Base-by-base conservation (phyloP, 2,329 filamentous ascomycete genomes). In the Madurella fahalii region DNA sequence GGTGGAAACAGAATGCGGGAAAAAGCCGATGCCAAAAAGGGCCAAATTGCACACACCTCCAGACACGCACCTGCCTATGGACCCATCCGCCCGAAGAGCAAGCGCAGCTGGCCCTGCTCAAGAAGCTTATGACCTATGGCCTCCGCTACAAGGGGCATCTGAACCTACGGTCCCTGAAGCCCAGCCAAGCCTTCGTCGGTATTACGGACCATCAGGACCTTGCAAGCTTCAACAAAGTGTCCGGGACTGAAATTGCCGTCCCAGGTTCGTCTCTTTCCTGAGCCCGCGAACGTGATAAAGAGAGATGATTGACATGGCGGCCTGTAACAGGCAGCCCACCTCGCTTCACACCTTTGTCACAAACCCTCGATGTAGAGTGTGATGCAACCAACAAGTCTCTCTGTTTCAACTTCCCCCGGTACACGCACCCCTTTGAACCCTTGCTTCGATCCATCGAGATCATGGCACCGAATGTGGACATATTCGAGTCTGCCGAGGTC, bases 151-250 rank as follows among this genome's bases (percentile, higher is more conserved):
- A 13, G 9, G 54, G 53, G 18, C 9, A 5, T 2, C 4, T 52
- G n/a, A 13, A 1, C 4, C 16, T 47, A 9, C 8, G 12, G 13
- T 2, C 2, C 5, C 15, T 51, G 30, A n/a, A 2, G 2, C 4
- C 18, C 8, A 15, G 18, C 16, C 41, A 12, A 4, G 17, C 25
- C 30, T 41, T 20, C 3, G 20, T 58, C 18, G 8, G 17, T n/a
- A 61, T 62, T 13, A 15, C 58, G 11, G 40, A 58, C n/a, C 50
- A 51, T 3, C 39, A 47, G 4, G 51, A 57, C 2, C 47, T 65
- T 1, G 57, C 59, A 4, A 65, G 63, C 34, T 65, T 61, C 50
- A 64, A 63, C 53, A 63, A 61, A 42, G 34, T 63, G 1, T n/a
- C 40, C 2, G 54, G 62, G 43, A 52, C 53, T 25, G 53, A 56